Percentiles rank a stretch among this genome's conserved stretches.
These are phyloP conservation scores for Dorcoceras hygrometricum DNA, from an alignment of 257 asterid species.

Conservation along the genomic window DNA sequence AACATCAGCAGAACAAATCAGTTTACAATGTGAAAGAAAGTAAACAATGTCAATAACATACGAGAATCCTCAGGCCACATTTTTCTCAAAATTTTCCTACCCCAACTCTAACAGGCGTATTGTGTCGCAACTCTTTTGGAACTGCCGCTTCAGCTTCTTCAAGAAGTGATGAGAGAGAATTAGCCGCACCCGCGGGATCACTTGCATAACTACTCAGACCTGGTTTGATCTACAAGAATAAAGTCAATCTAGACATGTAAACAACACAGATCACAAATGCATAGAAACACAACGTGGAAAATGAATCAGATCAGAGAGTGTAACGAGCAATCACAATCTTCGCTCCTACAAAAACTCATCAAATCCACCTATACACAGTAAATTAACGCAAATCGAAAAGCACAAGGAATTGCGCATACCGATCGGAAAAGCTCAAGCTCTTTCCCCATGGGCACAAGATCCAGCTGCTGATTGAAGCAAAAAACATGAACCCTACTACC, in stretches of 20 bases:
- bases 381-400: constrained; percentile 6
- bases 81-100: constrained; percentile 36
- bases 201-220: constrained; percentile 68
- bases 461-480: constrained; percentile 61
- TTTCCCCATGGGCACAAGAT: constrained; percentile 73
- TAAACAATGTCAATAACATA: background rate
- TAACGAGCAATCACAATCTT: background rate
- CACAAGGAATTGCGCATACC: constrained; percentile 34
- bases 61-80: background rate
- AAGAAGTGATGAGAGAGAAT: constrained; percentile 54
- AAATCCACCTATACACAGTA: constrained; percentile 13
- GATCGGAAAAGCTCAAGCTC: constrained; percentile 74
- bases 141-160: constrained; percentile 65
- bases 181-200: constrained; percentile 66
- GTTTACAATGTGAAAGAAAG: constrained; percentile 15
- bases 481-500: constrained; percentile 93
- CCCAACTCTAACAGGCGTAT: constrained; percentile 75
- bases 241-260: constrained; percentile 27
- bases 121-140: constrained; percentile 45
- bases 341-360: background rate
- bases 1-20: constrained; percentile 27
- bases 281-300: constrained; percentile 6
- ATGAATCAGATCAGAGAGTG: background rate
- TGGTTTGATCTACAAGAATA: constrained; percentile 49
- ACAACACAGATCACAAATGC: background rate